A percentile compares a stretch with the other conserved stretches of the same genome.
Evolutionary conservation across 2,329 filamentous ascomycete species (phyloP).

Genomic region (Paraphaeosphaeria sporulosa): DNA sequence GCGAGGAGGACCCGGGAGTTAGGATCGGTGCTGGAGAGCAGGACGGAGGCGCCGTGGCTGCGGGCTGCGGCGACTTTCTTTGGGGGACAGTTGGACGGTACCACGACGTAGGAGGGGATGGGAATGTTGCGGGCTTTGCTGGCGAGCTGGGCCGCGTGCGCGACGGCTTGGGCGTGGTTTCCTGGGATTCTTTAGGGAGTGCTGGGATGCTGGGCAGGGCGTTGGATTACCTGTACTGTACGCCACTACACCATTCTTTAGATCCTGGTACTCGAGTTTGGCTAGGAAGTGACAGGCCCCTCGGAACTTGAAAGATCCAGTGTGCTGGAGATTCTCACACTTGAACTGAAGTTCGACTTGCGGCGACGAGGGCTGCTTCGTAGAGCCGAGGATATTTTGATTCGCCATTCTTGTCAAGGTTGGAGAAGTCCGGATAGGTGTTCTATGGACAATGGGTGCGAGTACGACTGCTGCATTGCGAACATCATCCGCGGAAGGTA

Average conservation of each 20-base stretch:
- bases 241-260: conserved; percentile 16
- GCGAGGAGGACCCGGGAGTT: conserved; percentile 7
- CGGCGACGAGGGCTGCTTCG: not conserved
- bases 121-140: conserved; percentile 1
- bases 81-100: conserved; percentile 13
- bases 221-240: conserved; percentile 18
- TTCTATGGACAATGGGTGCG: not conserved
- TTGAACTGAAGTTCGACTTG: conserved; percentile 19
- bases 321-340: conserved; percentile 21
- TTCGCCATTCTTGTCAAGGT: not conserved
- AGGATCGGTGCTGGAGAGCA: conserved; percentile 5
- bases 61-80: conserved; percentile 15
- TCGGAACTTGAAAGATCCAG: conserved; percentile 23
- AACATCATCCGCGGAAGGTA: conserved; percentile 1
- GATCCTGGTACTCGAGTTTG: conserved; percentile 9
- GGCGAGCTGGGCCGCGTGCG: conserved; percentile 14
- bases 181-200: conserved; percentile 2
- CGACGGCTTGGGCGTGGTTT: conserved; percentile 22
- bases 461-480: conserved; percentile 6
- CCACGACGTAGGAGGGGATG: conserved; percentile 18
- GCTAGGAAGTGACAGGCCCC: conserved; percentile 20
- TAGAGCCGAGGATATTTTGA: not conserved
- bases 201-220: not conserved
- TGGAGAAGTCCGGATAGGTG: conserved; percentile 1
- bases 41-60: conserved; percentile 14